Conservation (phyloP, 225 moss, liverwort and hornwort species). For the Takakia lepidozioides region DNA sequence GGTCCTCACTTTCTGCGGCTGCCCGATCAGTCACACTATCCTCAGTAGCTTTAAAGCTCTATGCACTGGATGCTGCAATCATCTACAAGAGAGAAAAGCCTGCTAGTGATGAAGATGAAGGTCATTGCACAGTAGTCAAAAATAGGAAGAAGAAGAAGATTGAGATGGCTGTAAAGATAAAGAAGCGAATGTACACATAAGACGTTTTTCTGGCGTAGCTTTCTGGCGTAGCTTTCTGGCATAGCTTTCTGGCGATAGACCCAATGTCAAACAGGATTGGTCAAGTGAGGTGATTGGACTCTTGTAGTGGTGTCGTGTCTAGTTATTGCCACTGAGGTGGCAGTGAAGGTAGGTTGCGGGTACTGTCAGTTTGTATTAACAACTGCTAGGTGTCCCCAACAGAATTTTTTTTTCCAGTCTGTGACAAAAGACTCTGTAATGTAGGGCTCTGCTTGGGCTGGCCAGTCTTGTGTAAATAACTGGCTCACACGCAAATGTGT, state of each 20-base stretch:
- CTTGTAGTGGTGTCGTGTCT: background rate
- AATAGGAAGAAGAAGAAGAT: constrained; percentile 33
- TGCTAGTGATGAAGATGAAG: constrained; percentile 21
- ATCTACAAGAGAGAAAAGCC: constrained; percentile 44
- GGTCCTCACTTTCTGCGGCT: constrained; percentile 91
- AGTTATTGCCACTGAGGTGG: too few relatives aligned
- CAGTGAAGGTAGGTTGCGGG: too few relatives aligned
- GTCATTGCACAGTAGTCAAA: constrained; percentile 18
- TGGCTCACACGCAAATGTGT: constrained; percentile 25
- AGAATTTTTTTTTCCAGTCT: constrained; percentile 9
- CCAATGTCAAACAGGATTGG: constrained; percentile 23
- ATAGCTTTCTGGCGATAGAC: too few relatives aligned
- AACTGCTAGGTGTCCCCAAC: constrained; percentile 8
- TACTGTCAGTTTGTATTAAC: constrained; percentile 3
- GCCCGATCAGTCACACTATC: constrained; percentile 83
- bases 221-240: too few relatives aligned
- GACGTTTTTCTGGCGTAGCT: too few relatives aligned
- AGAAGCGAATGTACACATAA: constrained; percentile 30
- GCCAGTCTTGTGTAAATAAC: constrained; percentile 32
- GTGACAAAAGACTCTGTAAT: constrained; percentile 4
- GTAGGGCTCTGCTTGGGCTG: constrained; percentile 13
- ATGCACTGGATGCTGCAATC: constrained; percentile 76
- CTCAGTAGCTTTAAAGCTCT: constrained; percentile 62
- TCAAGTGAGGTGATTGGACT: constrained; percentile 8
- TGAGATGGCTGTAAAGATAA: constrained; percentile 27